A percentile compares a stretch with the other conserved stretches of the same genome.
Evolutionary conservation across 164 flowering plant species (phyloP).

Genomic region (Dillenia suffruticosa): DNA sequence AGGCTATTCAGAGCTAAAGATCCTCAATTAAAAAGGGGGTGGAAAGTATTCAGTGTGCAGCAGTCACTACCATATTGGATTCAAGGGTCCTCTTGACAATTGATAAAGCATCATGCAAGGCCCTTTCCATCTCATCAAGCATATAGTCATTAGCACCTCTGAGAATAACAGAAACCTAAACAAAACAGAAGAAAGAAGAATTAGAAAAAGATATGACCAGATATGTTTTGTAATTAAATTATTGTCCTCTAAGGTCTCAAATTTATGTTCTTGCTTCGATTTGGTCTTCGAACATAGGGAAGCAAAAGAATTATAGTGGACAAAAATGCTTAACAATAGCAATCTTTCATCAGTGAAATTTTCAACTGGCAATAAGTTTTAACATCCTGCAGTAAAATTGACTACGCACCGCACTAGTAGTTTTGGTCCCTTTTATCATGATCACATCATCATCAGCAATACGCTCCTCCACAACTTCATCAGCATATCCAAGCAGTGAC

Average conservation of each 20-base stretch:
- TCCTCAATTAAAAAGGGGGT: background rate
- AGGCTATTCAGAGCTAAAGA: too few species aligned
- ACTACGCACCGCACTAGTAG: conserved; percentile 72
- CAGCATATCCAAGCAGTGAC: conserved; percentile 81
- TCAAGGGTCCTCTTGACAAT: conserved; percentile 97
- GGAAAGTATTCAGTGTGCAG: too few species aligned
- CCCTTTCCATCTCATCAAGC: conserved; percentile 99
- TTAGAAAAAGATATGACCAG: background rate
- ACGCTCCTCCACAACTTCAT: conserved; percentile 94
- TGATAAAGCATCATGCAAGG: conserved; percentile 93
- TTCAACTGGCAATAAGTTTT: too few species aligned
- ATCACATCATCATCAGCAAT: conserved; percentile 93
- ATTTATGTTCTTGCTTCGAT: too few species aligned
- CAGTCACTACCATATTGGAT: conserved; percentile 64
- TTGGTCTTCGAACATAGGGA: too few species aligned
- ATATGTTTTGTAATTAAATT: too few species aligned
- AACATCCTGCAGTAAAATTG: background rate
- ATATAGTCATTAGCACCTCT: conserved; percentile 98
- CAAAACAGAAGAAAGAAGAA: conserved; percentile 7
- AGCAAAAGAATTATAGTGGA: too few species aligned
- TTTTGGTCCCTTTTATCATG: conserved; percentile 92
- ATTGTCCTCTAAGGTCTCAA: too few species aligned
- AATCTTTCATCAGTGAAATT: too few species aligned
- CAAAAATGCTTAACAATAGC: too few species aligned
- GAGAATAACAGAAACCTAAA: conserved; percentile 85